Evolutionary conservation across 169 alveolate genomes (phyloP), one percentile per base, ranked within the genome.

Genomic region (Plasmodium blacklocki): DNA sequence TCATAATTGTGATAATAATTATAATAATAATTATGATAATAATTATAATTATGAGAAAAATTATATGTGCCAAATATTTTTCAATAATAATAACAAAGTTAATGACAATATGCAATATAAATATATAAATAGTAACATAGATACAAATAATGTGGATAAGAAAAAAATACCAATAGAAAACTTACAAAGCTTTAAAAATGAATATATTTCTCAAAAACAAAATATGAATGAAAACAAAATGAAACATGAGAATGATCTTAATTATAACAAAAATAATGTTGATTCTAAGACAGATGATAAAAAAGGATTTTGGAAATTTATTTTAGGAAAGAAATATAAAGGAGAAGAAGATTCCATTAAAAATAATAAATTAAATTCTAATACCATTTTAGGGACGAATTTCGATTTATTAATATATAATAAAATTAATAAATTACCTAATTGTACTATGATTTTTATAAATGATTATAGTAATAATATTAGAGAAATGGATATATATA

Each of bases 301-400:
- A 39, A 83, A 70, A 14, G 47, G 67, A 3, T 83, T 83, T 73
- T 83, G 91, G 91, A 83, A 68, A 47, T 83, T 83, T 32, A 68
- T 83, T 39, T 59, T 68, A 26, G 63, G 83, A 0, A 67, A 83
- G 29, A 11, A 52, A 19, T 68, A 68, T 56, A 67, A 83, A 49
- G 76, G 50, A 19, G 14, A 52, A n/a, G 9, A 14, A 0, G 0
- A n/a, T 12, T 56, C 21, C 9, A 43, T 56, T 8, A 43, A 68
- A 1, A 45, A 15, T 15, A 58, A 50, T 11, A 43, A 67, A 5
- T n/a, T 39, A 2, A 56, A 26, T 15, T n/a, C 11, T 45, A 19
- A 67, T 1, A 23, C 23, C 0, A 83, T 52, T 21, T 39, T 68
- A 29, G 80, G 70, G 29, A 56, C 9, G n/a, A 68, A 83, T 67